Evolutionary conservation across 129 eudicot species (phyloP).

Genomic region (Helianthus annuus): HanXRQr2.0-SUNRISE NC_035435.2:4126448-4126947

Average conservation of each 20-base stretch:
- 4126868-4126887: no score
- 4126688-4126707: neutral
- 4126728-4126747: no score
- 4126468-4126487: neutral
- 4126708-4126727: neutral
- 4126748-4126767: no score
- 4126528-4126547: neutral
- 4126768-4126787: no score
- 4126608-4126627: conserved; percentile 32
- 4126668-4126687: neutral
- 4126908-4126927: no score
- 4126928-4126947: no score
- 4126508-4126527: neutral
- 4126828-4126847: no score
- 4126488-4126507: neutral
- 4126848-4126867: no score
- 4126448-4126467: neutral
- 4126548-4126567: conserved; percentile 22
- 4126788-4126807: no score
- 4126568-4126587: conserved; percentile 32
- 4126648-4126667: conserved; percentile 7
- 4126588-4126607: conserved; percentile 33
- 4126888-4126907: no score
- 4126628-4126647: conserved; percentile 34
- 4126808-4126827: no score